Base-by-base conservation (phyloP, 257 asterid genomes). In the Nicotiana tomentosiformis region DNA sequence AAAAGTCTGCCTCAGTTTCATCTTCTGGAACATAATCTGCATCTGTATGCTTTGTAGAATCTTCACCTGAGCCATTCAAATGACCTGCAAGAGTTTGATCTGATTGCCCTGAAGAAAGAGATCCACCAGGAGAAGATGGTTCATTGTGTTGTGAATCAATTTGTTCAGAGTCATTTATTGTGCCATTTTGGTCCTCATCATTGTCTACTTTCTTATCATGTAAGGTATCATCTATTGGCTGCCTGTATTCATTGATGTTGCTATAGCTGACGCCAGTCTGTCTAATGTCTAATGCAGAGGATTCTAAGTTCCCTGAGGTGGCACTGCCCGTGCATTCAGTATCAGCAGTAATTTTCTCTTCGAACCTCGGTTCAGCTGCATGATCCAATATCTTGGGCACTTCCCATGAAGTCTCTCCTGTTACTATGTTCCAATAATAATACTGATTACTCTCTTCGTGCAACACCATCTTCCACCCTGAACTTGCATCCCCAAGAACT, bases 321-420 rank as follows among this genome's bases (percentile, higher is more conserved):
- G 77, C 83, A 65, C 51, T 69, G 20, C 43, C 82, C 68, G 78
- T 82, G 64, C 81, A 86, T 82, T 78, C 92, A 86, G 84, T 53
- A 56, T 84, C 90, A 82, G 81, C 66, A 39, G 81, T 64, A 46
- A 81, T 86, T 82, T 86, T 87, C 88, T 84, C 90, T 70, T 70
- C 88, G 72, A 84, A 77, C 16, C 80, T 66, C 70, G 66, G 30
- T 83, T 80, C 90, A 82, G 83, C 81, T 46, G 84, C 85, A 85
- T 83, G 88, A 79, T 89, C 85, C 85, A 90, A 78, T 81, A 84
- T 85, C 82, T 85, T 87, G 70, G 99, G 99, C 62, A 94, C 91
- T 82, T 90, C 93, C 99, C 99, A 96, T n/a, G 99, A 96, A 62
- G 98, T 96, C 90, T 94, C 98, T n/a, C 98, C 98, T 0, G 98